Evolutionary conservation across 2,329 filamentous ascomycete species (phyloP), one percentile per base, ranked within the genome.

Genomic region (Fusarium tricinctum): DNA sequence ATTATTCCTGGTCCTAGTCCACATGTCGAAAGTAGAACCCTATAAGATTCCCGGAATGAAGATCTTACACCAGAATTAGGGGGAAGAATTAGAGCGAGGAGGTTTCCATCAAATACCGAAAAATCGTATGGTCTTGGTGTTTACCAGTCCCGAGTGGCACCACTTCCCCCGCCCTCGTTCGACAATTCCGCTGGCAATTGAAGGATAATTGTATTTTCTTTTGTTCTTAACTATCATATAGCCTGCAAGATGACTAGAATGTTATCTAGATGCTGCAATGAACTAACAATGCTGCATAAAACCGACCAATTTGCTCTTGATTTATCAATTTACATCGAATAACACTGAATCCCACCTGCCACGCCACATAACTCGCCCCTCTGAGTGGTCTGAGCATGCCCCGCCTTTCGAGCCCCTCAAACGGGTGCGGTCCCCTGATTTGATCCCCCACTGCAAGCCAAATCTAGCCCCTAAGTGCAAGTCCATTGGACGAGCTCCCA

Each of bases 111-210:
- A 68, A 71, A 66, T 65, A 74, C 71, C 71, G 65, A 71, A 71
- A 40, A 59, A 73, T 73, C 71, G 71, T 73, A 73, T 60, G 71
- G 69, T 71, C 53, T 53, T 61, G 57, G 57, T 74, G 71, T 58
- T 56, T 45, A 52, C 52, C 66, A 67, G 67, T 63, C 58, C 67
- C 68, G 58, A 48, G 57, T 73, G 68, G 68, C 70, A 74, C 72
- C 70, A 74, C 68, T 74, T 53, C 51, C 54, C 69, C 66, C 60
- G 62, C 57, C 51, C 38, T 68, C 45, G 58, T 70, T 57, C 63
- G 58, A 73, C 65, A 51, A 48, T 45, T 57, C 38, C 35, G 8
- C 22, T 48, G 10, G 4, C 30, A 26, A 17, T 2, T n/a, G 15
- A 32, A 33, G 8, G 14, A 15, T 8, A 20, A 14, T 28, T 39